phyloP scores from a whole-genome alignment of 768 basidiomycete genomes.

The Rhodotorula paludigena region DNA sequence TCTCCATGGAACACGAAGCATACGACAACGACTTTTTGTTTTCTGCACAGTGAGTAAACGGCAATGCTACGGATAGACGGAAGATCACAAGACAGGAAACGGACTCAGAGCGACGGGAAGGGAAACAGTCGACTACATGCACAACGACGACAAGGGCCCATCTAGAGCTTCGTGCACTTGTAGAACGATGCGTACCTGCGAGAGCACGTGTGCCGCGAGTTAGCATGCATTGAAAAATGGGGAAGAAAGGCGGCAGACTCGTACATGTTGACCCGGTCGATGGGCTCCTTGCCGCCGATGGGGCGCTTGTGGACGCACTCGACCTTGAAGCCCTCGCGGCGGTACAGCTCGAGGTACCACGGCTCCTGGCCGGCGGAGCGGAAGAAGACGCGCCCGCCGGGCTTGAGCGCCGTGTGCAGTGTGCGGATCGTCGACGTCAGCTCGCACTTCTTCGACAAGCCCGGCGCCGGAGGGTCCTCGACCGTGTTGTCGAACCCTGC shows the following conservation, averaged over 20 bases:
- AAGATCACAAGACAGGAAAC: too few species aligned
- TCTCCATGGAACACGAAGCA: too few species aligned
- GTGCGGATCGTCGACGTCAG: constrained; percentile 45
- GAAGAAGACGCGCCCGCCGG: constrained; percentile 63
- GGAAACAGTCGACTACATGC: too few species aligned
- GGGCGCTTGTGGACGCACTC: constrained; percentile 55
- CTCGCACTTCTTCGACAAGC: constrained; percentile 11
- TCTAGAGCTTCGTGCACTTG: constrained; percentile 15
- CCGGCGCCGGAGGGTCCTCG: not conserved
- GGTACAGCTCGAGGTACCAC: constrained; percentile 42
- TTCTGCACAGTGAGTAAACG: too few species aligned
- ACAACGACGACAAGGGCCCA: too few species aligned
- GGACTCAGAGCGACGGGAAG: too few species aligned
- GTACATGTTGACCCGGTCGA: constrained; percentile 69
- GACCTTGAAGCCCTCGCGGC: constrained; percentile 39
- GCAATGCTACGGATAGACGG: too few species aligned
- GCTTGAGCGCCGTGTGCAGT: constrained; percentile 54
- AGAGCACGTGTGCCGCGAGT: too few species aligned
- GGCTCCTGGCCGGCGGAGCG: constrained; percentile 49
- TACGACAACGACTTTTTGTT: too few species aligned
- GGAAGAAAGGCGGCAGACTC: constrained; percentile 40
- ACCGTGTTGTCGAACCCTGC: constrained; percentile 35
- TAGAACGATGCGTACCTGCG: constrained; percentile 43
- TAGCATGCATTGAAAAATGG: not conserved
- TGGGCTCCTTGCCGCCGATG: constrained; percentile 52